Percentiles rank a stretch among this genome's conserved stretches.
Evolutionary conservation across 352 stramenopile genomes (phyloP).

Genomic region (Globisporangium paddicum): DNA sequence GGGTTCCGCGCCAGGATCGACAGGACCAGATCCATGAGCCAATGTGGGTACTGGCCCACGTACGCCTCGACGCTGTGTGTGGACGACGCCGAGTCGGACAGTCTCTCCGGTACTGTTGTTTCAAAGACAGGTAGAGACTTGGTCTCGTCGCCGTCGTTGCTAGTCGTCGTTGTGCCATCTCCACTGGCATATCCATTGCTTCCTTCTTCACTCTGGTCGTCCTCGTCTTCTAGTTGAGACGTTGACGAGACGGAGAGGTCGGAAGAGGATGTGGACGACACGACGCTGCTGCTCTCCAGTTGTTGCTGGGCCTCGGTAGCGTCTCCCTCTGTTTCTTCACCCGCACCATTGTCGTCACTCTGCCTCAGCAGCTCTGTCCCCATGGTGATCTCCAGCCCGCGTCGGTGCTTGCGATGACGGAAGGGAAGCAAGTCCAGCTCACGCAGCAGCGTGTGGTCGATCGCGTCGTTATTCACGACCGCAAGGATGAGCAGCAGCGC

Average conservation of each 20-base stretch:
- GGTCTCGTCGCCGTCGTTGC: neutral
- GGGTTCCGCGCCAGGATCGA: slow-evolving; percentile 37
- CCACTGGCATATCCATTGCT: slow-evolving; percentile 1
- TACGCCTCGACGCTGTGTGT: slow-evolving; percentile 1
- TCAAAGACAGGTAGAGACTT: neutral
- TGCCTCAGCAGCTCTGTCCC: neutral
- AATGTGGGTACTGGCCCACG: slow-evolving; percentile 31
- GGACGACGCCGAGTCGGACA: neutral
- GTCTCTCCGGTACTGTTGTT: neutral
- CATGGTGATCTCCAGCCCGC: neutral
- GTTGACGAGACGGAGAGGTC: slow-evolving; percentile 16
- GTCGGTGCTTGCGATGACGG: slow-evolving; percentile 29
- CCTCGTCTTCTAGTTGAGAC: slow-evolving; percentile 7
- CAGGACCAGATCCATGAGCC: slow-evolving; percentile 48
- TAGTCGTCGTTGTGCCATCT: neutral
- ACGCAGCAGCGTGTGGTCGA: slow-evolving; percentile 59
- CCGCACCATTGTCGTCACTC: slow-evolving; percentile 9
- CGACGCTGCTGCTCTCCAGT: slow-evolving; percentile 13
- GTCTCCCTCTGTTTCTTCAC: slow-evolving; percentile 1
- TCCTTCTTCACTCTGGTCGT: neutral
- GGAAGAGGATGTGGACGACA: slow-evolving; percentile 21
- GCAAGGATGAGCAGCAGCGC: slow-evolving; percentile 56
- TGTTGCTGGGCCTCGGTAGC: neutral
- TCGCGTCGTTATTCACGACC: slow-evolving; percentile 54
- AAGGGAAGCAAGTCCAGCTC: slow-evolving; percentile 60